Percentiles rank a stretch among this genome's conserved stretches.
phyloP scores from a whole-genome alignment of 768 basidiomycete genomes.

The Agaricus subrufescens region DNA sequence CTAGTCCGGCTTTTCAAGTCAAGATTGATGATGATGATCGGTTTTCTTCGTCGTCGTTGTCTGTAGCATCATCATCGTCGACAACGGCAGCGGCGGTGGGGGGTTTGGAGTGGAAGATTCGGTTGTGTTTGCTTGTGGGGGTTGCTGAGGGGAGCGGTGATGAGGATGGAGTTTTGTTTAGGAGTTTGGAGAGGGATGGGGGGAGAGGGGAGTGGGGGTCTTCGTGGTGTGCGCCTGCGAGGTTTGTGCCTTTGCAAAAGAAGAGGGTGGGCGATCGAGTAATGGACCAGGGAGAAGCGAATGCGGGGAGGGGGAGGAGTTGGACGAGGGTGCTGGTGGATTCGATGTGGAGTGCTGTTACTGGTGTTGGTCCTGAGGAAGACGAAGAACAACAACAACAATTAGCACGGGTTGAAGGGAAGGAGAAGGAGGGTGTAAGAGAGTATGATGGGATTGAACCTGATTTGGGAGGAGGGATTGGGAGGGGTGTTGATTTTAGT shows the following conservation, averaged over 20 bases:
- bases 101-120: conserved; percentile 88
- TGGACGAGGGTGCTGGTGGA: conserved; percentile 37
- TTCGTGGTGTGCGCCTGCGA: too few relatives aligned
- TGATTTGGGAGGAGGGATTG: conserved; percentile 44
- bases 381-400: conserved; percentile 37
- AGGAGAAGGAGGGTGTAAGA: conserved; percentile 37
- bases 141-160: conserved; percentile 61
- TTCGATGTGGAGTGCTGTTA: conserved; percentile 15
- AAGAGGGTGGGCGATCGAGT: too few relatives aligned
- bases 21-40: conserved; percentile 34
- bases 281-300: too few relatives aligned
- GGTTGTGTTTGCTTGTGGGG: conserved; percentile 80
- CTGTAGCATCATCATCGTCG: conserved; percentile 4
- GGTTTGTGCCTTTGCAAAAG: too few relatives aligned
- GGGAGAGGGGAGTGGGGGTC: too few relatives aligned
- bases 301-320: conserved; percentile 14
- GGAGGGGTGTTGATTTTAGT: conserved; percentile 45
- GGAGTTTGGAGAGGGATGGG: too few relatives aligned
- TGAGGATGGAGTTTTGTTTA: too few relatives aligned
- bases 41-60: conserved; percentile 1
- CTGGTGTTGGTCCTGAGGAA: conserved; percentile 25
- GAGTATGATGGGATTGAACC: conserved; percentile 47
- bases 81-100: conserved; percentile 29
- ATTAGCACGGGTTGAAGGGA: conserved; percentile 17
- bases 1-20: conserved; percentile 80